A percentile compares a stretch with the other conserved stretches of the same genome.
These are phyloP conservation scores for Pseudocercospora eumusae DNA, from an alignment of 2,329 filamentous ascomycete species.

Conservation along the genomic window DNA sequence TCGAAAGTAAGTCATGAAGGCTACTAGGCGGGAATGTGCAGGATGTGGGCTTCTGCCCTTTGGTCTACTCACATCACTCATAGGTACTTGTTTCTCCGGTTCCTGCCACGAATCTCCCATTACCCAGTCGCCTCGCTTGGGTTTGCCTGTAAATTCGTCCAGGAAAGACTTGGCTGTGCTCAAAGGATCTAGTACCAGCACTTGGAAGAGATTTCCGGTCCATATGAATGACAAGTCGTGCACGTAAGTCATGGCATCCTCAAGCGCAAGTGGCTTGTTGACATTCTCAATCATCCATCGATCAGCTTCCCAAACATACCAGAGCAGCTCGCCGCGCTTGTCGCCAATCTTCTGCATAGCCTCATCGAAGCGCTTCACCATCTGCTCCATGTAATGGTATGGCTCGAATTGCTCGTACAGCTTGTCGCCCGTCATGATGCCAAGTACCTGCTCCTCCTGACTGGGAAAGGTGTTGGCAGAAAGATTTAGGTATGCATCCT, in stretches of 20 bases:
- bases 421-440: constrained; percentile 22
- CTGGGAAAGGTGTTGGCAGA: constrained; percentile 19
- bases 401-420: constrained; percentile 27
- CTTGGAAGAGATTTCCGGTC: constrained; percentile 2
- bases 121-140: constrained; percentile 22
- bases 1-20: no score
- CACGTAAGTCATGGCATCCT: constrained; percentile 10
- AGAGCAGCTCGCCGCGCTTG: constrained; percentile 12
- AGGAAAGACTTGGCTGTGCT: neutral
- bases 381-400: constrained; percentile 16
- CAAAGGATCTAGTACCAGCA: constrained; percentile 3
- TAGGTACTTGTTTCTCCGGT: neutral
- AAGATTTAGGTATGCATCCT: constrained; percentile 22
- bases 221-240: constrained; percentile 12
- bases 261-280: constrained; percentile 18
- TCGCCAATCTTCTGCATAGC: constrained; percentile 23
- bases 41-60: no score
- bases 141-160: constrained; percentile 20
- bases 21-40: no score
- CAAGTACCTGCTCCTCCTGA: constrained; percentile 22
- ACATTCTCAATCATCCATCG: constrained; percentile 22
- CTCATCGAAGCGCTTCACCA: constrained; percentile 20
- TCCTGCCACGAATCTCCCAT: constrained; percentile 12
- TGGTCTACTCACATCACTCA: no score
- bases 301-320: constrained; percentile 19